Conservation (phyloP, 139 green algal species). For the Chlamydomonas sphaeroides region DNA sequence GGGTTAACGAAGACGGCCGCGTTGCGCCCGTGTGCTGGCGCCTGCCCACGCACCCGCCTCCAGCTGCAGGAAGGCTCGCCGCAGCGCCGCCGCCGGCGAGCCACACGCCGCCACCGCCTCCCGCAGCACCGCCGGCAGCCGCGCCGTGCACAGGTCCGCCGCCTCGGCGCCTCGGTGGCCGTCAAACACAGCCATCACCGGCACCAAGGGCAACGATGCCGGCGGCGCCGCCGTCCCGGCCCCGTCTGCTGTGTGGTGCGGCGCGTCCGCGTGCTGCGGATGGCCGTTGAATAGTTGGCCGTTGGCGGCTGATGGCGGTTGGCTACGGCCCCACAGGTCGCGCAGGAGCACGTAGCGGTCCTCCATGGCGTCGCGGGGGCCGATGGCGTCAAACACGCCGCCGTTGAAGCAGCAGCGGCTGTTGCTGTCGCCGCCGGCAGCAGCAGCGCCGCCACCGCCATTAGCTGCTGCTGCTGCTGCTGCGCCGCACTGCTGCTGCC, state of each 20-base stretch:
- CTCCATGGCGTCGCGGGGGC: slow-evolving; percentile 77
- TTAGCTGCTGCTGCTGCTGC: not conserved
- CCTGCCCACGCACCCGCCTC: slow-evolving; percentile 7
- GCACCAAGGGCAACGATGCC: not conserved
- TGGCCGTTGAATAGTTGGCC: not conserved
- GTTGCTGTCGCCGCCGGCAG: not conserved
- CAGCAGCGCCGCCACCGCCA: not conserved
- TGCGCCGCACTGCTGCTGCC: not conserved
- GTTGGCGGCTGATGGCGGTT: not conserved
- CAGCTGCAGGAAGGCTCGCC: slow-evolving; percentile 45
- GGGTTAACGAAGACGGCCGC: too few species aligned
- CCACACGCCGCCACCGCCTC: not conserved
- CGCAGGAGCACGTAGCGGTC: slow-evolving; percentile 71
- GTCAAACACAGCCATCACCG: slow-evolving; percentile 84
- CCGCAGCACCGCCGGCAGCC: slow-evolving; percentile 45
- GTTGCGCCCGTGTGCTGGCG: too few species aligned
- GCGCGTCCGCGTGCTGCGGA: not conserved
- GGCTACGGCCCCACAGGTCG: not conserved
- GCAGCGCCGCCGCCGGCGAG: slow-evolving; percentile 49
- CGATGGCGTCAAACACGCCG: slow-evolving; percentile 47
- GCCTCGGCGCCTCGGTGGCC: slow-evolving; percentile 79
- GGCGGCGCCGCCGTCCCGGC: not conserved
- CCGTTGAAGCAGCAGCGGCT: slow-evolving; percentile 5
- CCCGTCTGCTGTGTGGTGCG: too few species aligned
- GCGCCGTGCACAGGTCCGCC: slow-evolving; percentile 60